Percentiles rank a stretch among this genome's conserved stretches.
These are phyloP conservation scores for Glaciozyma antarctica DNA, from an alignment of 768 basidiomycete species.

Conservation along the genomic window DNA sequence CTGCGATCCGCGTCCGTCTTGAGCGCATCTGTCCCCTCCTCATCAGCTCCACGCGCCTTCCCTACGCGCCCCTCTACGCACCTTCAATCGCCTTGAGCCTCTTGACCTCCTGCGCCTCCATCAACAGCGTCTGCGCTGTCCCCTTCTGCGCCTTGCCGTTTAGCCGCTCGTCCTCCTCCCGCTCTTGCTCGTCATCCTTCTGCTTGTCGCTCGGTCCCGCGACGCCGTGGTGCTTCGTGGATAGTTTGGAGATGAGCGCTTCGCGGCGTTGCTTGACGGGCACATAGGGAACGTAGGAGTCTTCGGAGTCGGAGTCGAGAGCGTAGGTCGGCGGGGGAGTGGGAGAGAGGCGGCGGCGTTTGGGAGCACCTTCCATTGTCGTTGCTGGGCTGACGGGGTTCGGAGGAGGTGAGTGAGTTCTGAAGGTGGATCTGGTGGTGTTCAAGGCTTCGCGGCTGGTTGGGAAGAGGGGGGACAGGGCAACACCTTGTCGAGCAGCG, in stretches of 20 bases:
- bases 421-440: neutral
- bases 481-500: too few species aligned
- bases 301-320: constrained; percentile 38
- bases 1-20: constrained; percentile 79
- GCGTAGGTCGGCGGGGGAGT: constrained; percentile 18
- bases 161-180: constrained; percentile 67
- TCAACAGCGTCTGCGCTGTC: constrained; percentile 66
- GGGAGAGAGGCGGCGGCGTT: constrained; percentile 16
- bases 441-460: neutral
- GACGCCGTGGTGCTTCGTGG: constrained; percentile 45
- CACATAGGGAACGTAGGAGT: constrained; percentile 64
- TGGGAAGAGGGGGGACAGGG: neutral
- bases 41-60: neutral
- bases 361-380: neutral
- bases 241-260: constrained; percentile 66
- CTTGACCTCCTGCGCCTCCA: constrained; percentile 95
- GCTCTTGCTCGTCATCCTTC: constrained; percentile 55
- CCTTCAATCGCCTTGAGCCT: constrained; percentile 70
- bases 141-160: constrained; percentile 55
- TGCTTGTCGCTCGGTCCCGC: constrained; percentile 45
- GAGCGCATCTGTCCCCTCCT: constrained; percentile 53
- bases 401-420: neutral
- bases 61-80: constrained; percentile 35
- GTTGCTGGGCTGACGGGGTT: neutral
- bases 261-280: constrained; percentile 76